phyloP scores from a whole-genome alignment of 257 asterid species.

The Ilex aquifolium region DNA sequence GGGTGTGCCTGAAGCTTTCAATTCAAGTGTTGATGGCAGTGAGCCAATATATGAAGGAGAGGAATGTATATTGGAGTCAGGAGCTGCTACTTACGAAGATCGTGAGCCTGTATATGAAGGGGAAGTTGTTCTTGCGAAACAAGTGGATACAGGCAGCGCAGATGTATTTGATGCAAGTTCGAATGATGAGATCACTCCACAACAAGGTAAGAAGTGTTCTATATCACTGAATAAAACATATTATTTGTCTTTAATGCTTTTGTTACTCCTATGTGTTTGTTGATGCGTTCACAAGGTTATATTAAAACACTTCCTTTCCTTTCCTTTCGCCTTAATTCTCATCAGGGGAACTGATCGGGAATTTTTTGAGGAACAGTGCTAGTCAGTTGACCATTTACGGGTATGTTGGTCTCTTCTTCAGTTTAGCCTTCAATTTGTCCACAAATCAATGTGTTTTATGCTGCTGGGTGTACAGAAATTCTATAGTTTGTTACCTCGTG shows the following conservation, averaged over 20 bases:
- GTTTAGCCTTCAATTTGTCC: conserved; percentile 9
- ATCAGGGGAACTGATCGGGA: conserved; percentile 67
- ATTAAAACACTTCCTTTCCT: conserved; percentile 10
- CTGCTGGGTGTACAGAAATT: conserved; percentile 14
- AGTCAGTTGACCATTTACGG: conserved; percentile 88
- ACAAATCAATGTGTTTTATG: conserved; percentile 12
- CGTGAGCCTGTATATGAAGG: conserved; percentile 95
- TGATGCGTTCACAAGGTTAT: neutral
- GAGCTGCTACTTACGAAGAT: conserved; percentile 33
- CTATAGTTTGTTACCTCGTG: conserved; percentile 7
- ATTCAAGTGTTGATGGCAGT: conserved; percentile 36
- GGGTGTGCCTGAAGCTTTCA: conserved; percentile 35
- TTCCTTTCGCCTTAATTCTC: conserved; percentile 21
- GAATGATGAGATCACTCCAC: conserved; percentile 39
- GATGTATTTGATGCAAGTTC: conserved; percentile 26
- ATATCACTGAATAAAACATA: conserved; percentile 9
- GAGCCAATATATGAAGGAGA: conserved; percentile 96
- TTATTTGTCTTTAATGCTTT: conserved; percentile 1
- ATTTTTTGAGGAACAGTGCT: conserved; percentile 83
- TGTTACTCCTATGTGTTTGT: neutral
- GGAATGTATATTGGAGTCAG: conserved; percentile 72
- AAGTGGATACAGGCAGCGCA: conserved; percentile 36
- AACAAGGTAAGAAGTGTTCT: conserved; percentile 53
- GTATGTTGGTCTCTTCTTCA: conserved; percentile 32
- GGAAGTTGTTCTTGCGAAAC: conserved; percentile 81